Percentiles rank a stretch among this genome's conserved stretches.
Evolutionary conservation across 2,329 filamentous ascomycete genomes (phyloP).

Genomic region (Neurospora sp.): DNA sequence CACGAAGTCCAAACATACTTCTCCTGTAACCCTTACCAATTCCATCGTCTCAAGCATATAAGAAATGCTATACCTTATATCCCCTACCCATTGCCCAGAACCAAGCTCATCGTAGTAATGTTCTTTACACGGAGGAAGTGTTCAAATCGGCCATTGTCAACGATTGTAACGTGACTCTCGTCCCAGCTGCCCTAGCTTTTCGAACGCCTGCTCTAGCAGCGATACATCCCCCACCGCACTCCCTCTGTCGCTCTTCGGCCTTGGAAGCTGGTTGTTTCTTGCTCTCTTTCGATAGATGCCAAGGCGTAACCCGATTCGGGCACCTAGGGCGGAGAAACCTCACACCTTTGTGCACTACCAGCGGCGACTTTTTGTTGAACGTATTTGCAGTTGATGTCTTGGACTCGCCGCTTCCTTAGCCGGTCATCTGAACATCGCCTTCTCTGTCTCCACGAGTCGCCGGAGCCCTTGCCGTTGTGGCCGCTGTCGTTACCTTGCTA

Average conservation of each 20-base stretch:
- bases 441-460: background rate
- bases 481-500: conserved; percentile 2
- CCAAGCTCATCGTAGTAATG: background rate
- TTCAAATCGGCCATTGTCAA: background rate
- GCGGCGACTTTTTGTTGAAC: background rate
- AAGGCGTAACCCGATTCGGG: background rate
- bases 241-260: background rate
- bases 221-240: background rate
- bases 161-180: background rate
- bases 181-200: background rate
- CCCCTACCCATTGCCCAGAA: background rate
- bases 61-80: background rate
- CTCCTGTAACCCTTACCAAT: background rate
- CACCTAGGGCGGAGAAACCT: background rate
- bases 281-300: background rate
- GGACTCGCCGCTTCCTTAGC: background rate
- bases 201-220: background rate
- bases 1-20: background rate
- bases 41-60: background rate
- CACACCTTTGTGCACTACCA: background rate
- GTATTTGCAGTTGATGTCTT: background rate
- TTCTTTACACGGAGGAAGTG: background rate
- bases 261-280: background rate
- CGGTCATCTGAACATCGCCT: background rate
- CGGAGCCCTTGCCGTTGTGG: background rate